Conservation (phyloP, 176 grass and related monocot species). For the Aechmea fasciata region DNA sequence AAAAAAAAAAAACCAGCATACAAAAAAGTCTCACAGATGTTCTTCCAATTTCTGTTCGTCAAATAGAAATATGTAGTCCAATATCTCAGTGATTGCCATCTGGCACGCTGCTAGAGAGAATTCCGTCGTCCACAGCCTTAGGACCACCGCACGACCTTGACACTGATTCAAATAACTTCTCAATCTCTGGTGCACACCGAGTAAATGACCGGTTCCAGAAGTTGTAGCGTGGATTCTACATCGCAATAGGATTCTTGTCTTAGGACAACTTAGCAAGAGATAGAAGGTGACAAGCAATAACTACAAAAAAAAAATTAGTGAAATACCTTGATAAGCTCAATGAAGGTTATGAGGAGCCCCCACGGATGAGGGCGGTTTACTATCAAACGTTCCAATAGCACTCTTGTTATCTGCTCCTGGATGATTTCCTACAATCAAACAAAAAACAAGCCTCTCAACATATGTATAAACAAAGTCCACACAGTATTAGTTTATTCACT, state of each 20-base stretch:
- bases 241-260: background rate
- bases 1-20: too few relatives aligned
- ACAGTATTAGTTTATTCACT: too few relatives aligned
- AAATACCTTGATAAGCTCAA: slow-evolving; percentile 91
- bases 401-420: slow-evolving; percentile 96
- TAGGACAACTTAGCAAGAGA: background rate
- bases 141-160: slow-evolving; percentile 66
- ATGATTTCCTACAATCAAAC: slow-evolving; percentile 55
- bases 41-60: too few relatives aligned
- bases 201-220: slow-evolving; percentile 86
- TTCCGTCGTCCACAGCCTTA: slow-evolving; percentile 57
- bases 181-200: slow-evolving; percentile 69
- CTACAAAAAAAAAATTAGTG: slow-evolving; percentile 3
- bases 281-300: background rate
- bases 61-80: background rate
- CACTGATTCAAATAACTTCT: slow-evolving; percentile 83
- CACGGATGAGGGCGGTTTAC: slow-evolving; percentile 94
- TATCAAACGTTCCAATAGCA: slow-evolving; percentile 80
- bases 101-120: slow-evolving; percentile 25
- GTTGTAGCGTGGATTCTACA: slow-evolving; percentile 78
- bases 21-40: too few relatives aligned
- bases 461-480: too few relatives aligned
- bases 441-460: background rate
- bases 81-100: slow-evolving; percentile 48
- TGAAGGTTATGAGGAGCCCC: slow-evolving; percentile 89